A percentile compares a stretch with the other conserved stretches of the same genome.
phyloP scores from a whole-genome alignment of 805 yeast species.

The Sugiyamaella mastotermitis region DNA sequence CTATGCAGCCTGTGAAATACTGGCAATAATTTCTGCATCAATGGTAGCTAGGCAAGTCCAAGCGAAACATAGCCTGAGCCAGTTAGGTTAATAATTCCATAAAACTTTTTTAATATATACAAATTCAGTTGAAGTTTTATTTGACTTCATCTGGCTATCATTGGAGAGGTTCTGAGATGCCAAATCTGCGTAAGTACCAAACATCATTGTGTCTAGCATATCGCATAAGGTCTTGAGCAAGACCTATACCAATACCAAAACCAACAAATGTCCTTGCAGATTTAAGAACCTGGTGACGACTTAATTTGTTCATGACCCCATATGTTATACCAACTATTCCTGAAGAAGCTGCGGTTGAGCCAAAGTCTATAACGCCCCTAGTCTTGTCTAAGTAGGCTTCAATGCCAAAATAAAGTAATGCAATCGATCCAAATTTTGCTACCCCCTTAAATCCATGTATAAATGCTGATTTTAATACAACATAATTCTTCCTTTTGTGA shows the following conservation, averaged over 20 bases:
- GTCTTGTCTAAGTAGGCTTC: constrained; percentile 57
- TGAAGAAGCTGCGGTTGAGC: constrained; percentile 58
- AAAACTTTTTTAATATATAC: too few species aligned
- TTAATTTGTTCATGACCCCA: constrained; percentile 37
- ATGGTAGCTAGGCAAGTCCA: too few species aligned
- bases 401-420: constrained; percentile 47
- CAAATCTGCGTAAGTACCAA: constrained; percentile 64
- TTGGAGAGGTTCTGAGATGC: too few species aligned
- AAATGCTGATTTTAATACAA: constrained; percentile 53
- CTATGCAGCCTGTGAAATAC: too few species aligned
- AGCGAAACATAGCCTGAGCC: too few species aligned
- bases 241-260: constrained; percentile 57
- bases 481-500: constrained; percentile 77
- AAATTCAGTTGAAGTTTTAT: too few species aligned
- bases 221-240: constrained; percentile 59
- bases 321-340: constrained; percentile 45
- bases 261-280: constrained; percentile 44
- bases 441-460: constrained; percentile 41
- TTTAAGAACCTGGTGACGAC: constrained; percentile 24
- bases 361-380: constrained; percentile 50
- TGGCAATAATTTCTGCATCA: too few species aligned
- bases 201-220: constrained; percentile 53
- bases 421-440: constrained; percentile 38
- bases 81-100: too few species aligned
- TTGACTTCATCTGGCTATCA: too few species aligned